Conservation (phyloP, 768 basidiomycete genomes). For the Zangia roseola region DNA sequence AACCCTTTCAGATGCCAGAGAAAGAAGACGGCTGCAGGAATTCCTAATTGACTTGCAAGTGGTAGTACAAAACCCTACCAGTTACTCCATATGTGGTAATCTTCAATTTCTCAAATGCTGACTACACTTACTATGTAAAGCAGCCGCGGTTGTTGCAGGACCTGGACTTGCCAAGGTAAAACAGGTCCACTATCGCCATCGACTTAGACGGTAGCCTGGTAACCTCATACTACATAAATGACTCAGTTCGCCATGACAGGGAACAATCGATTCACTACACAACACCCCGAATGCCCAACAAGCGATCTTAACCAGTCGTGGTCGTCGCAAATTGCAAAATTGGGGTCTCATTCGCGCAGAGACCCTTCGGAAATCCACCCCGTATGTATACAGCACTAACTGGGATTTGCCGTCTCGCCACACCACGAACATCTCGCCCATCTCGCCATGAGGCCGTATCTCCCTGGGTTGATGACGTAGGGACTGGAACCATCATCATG, state of each 20-base stretch:
- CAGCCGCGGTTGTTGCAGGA: no score
- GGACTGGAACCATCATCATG: constrained; percentile 50
- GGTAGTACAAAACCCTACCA: no score
- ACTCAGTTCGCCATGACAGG: constrained; percentile 64
- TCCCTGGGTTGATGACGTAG: neutral
- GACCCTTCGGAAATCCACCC: constrained; percentile 64
- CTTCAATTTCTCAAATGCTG: no score
- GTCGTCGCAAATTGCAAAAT: constrained; percentile 21
- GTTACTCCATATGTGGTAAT: no score
- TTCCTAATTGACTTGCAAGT: no score
- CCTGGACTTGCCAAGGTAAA: no score
- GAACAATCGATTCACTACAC: constrained; percentile 51
- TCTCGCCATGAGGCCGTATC: neutral
- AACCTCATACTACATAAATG: no score
- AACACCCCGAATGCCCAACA: constrained; percentile 69
- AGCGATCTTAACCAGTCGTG: constrained; percentile 65
- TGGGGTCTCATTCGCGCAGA: constrained; percentile 50
- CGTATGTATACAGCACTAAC: constrained; percentile 77
- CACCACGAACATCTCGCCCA: constrained; percentile 55
- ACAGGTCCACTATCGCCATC: no score
- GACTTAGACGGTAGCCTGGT: no score
- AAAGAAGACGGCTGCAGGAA: no score
- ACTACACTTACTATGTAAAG: no score
- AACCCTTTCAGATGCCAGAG: no score
- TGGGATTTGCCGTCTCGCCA: constrained; percentile 49